Conservation (phyloP, 2,329 filamentous ascomycete species). For the Pyrenochaeta sp. region DNA sequence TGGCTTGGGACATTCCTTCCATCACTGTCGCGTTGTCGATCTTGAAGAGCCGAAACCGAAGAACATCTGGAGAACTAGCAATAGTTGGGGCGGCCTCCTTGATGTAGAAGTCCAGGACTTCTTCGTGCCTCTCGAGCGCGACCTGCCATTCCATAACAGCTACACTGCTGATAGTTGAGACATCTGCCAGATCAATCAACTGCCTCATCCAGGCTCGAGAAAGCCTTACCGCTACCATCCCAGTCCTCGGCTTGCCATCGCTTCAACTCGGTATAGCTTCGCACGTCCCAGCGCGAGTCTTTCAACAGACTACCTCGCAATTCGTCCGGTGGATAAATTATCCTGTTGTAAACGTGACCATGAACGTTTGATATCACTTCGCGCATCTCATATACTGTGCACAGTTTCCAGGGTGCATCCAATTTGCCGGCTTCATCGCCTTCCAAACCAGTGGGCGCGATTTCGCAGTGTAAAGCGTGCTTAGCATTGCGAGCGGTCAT, state of each 20-base stretch:
- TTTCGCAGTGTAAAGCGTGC: slow-evolving; percentile 8
- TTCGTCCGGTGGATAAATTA: background rate
- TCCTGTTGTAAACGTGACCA: background rate
- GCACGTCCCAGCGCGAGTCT: slow-evolving; percentile 9
- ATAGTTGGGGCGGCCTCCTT: slow-evolving; percentile 14
- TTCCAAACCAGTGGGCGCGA: slow-evolving; percentile 8
- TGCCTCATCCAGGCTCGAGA: background rate
- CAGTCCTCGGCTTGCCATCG: slow-evolving; percentile 18
- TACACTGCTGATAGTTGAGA: slow-evolving; percentile 13
- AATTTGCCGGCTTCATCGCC: slow-evolving; percentile 7
- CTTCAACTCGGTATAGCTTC: slow-evolving; percentile 13
- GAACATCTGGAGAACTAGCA: slow-evolving; percentile 11
- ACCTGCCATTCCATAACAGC: slow-evolving; percentile 21
- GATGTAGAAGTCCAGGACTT: slow-evolving; percentile 15
- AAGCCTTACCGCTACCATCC: slow-evolving; percentile 9
- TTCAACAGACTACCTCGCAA: background rate
- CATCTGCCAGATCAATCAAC: slow-evolving; percentile 3
- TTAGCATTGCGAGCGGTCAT: no score
- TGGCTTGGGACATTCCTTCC: slow-evolving; percentile 6
- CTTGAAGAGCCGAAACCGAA: slow-evolving; percentile 17
- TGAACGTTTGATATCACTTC: background rate
- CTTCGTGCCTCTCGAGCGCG: slow-evolving; percentile 2
- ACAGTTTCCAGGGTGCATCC: slow-evolving; percentile 17
- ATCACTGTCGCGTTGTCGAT: slow-evolving; percentile 15
- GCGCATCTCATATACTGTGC: slow-evolving; percentile 17